Evolutionary conservation across 208 protist genomes (phyloP), one percentile per base, ranked within the genome.

Genomic region (Trypanosoma theileri): DNA sequence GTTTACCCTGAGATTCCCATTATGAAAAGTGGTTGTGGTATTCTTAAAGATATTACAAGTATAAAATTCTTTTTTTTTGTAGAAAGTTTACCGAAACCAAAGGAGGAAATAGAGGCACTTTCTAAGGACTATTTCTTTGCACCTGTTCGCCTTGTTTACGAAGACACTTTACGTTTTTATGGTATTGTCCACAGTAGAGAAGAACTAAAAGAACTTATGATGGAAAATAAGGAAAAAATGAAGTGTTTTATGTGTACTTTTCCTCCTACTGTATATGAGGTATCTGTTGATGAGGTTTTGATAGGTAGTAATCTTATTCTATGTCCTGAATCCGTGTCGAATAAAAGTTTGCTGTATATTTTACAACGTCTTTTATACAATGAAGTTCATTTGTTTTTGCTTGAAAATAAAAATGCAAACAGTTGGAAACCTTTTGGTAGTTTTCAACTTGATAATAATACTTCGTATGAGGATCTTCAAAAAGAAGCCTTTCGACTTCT

Each of bases 51-150:
- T 35, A 6, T 35, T 35, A 35, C 28, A 35, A 35, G 6, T 8
- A 35, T 35, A 35, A 35, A 1, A 35, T 35, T 6, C 28, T 35
- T 35, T 35, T 16, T 70, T 35, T 70, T 70, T 63, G 56, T 63
- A 35, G 66, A 70, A 19, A 46, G 46, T 40, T 56, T 70, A 28
- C 55, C 66, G 4, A 16, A 22, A 19, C 14, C 4, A 57, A 62
- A 58, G 40, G 66, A 63, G 3, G 4, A n/a, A 22, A 28, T 0
- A 48, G 0, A 31, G 7, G 35, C 1, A 19, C 17, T 14, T 19
- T 14, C 2, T 64, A 28, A 70, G 0, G 56, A 70, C 6, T 17
- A 22, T 19, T 70, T 70, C 55, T 70, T 70, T 56, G 66, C 56
- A 31, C 44, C 46, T 57, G 66, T 70, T 46, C 42, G 66, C n/a